Base-by-base conservation (phyloP, 495 filamentous ascomycete species). In the Talaromyces liani region DNA sequence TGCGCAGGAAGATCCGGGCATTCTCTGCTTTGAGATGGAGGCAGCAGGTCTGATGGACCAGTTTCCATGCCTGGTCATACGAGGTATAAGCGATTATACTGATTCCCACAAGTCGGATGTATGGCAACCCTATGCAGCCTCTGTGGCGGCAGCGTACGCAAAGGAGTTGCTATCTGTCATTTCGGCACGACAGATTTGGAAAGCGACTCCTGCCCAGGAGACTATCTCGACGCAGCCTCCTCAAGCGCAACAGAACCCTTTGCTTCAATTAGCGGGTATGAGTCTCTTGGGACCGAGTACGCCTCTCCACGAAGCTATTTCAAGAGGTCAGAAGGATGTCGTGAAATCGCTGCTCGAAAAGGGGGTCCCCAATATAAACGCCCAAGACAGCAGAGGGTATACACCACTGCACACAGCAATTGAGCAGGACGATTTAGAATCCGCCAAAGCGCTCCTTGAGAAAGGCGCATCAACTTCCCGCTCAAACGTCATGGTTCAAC, bases 21-120 rank as follows among this genome's bases (percentile, higher is more conserved):
- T 80, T 27, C 64, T 80, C 6, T 80, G 73, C n/a, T 49, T 49
- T 49, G 45, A 49, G 45, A 49, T 49, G 45, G 45, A 49, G 8
- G 45, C 45, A 18, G 80, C 78, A 16, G 79, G 79, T 5, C 33
- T 80, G 9, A 71, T 73, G 68, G 58, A 67, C 51, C 51, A 71
- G 27, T 68, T 73, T 45, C 69, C 67, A n/a, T 77, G 72, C 57
- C 60, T 78, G 8, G 71, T 77, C 3, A 75, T 80, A 25, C 69
- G 74, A 25, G 77, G 77, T 0, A 73, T 80, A 20, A 75, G 67
- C 34, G 75, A 80, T 60, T 80, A 79, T 63, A 67, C 65, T 4
- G 77, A 79, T 55, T 73, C 73, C 1, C 77, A 80, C 55, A 53
- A 12, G 65, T 66, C 45, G 18, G 31, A 56, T 24, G 16, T 47